Base-by-base conservation (phyloP, 352 stramenopile genomes). In the Halophytophthora batemanensis region DNA sequence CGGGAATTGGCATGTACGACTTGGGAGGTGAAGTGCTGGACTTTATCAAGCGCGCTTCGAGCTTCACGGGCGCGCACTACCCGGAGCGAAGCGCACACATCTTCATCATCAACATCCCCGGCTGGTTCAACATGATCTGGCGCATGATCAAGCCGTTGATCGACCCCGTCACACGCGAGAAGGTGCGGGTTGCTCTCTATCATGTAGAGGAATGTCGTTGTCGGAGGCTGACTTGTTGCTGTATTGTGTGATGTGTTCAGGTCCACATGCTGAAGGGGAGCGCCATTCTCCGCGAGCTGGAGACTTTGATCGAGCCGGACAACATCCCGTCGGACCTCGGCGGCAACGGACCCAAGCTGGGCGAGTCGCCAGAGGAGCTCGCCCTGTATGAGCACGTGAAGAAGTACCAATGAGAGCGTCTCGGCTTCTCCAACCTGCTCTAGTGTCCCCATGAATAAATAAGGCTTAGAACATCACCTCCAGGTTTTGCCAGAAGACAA, bases 41-140 rank as follows among this genome's bases (percentile, higher is more conserved):
- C 50, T 96, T 96, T 48, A 92, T 96, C 63, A 90, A 90, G 61
- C 78, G 76, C 23, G 82, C 83, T 7, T 92, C 82, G 13, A 70
- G 68, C 11, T 93, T 96, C 59, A 97, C 96, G 25, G 89, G 85
- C 38, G 70, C 79, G 5, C 89, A 98, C 66, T 98, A 97, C 71
- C 94, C 93, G 6, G 87, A 97, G 61, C 78, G 94, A 29, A 96
- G 87, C 39, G 87, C 94, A 45, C 91, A 96, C 54, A 98, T 97
- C 54, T 91, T 98, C 39, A 92, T 98, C 41, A 86, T 98, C 49
- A 98, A 98, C 76, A 95, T 97, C 25, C 94, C 94, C 0, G 84
- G 78, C 45, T 98, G 94, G 94, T 97, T 98, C 67, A 88, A 94
- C 66, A 89, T 90, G 56, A 80, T 97, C 37, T 98, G 94, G 77